Base-by-base conservation (phyloP, 176 grass and related monocot species). In the Oryza coarctata region DNA sequence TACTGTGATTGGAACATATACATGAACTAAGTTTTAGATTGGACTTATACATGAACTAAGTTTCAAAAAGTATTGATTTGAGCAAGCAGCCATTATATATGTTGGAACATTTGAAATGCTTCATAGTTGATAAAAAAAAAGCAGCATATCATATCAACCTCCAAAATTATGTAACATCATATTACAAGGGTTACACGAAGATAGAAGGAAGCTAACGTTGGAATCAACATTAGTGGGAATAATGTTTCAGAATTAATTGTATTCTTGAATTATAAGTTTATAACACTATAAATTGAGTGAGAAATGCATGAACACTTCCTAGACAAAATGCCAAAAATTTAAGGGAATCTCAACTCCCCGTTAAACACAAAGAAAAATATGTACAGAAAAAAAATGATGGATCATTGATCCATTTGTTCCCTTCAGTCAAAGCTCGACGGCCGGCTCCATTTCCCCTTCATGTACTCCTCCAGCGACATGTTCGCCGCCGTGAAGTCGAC, bases 391-490 rank as follows among this genome's bases (percentile, higher is more conserved):
- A 89, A 82, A 77, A 65, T 55, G 33, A 22, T 3, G 55, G 70
- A 22, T 18, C 35, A 34, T 20, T 3, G 71, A 3, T 32, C 11
- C n/a, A n/a, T n/a, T n/a, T n/a, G n/a, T n/a, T n/a, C 26, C 34
- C 32, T 97, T 94, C 35, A 36, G 3, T 36, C 79, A 52, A 98
- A 95, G 82, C 95, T 98, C 26, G 92, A 95, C 0, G 90, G 89
- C 1, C 92, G 85, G 58, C 95, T 98, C 95, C 96, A 90, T 83
- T 92, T 82, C 34, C 93, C 93, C 29, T 83, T 84, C 63, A 93
- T 77, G 81, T 95, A 99, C 73, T 99, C 93, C 81, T 95, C 93
- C 80, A 95, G 17, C 9, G 93, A 90, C 66, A 86, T 81, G 82
- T 86, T 87, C 25, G 85, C 77, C 30, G 73, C 67, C 22, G 88